Percentiles rank a stretch among this genome's conserved stretches.
Conservation (phyloP, 2,329 filamentous ascomycete genomes). For the Fusarium marasasianum region DNA sequence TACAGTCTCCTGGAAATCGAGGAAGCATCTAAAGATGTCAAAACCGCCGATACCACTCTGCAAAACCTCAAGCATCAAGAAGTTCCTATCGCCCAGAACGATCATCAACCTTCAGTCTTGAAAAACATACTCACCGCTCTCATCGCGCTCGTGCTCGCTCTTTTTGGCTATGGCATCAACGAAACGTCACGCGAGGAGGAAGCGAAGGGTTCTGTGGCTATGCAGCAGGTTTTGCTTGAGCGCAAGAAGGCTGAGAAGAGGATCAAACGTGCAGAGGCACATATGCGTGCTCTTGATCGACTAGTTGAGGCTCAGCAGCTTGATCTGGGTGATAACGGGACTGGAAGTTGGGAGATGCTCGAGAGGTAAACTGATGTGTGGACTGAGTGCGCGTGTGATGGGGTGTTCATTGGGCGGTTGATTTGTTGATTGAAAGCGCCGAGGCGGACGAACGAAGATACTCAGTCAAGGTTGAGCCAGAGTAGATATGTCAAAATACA, state of each 20-base stretch:
- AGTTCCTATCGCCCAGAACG: rapidly evolving
- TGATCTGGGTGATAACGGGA: background rate
- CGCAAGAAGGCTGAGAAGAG: background rate
- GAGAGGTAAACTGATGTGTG: background rate
- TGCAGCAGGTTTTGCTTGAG: background rate
- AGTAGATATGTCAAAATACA: too few relatives aligned
- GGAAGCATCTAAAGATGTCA: background rate
- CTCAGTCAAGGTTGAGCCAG: too few relatives aligned
- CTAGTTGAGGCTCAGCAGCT: background rate
- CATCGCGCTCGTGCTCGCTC: background rate
- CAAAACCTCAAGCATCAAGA: background rate
- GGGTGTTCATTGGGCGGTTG: background rate
- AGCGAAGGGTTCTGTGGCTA: background rate
- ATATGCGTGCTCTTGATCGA: background rate
- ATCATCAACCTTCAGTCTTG: background rate
- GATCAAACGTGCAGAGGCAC: background rate
- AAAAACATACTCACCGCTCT: background rate
- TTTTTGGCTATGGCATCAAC: background rate
- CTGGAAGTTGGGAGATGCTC: background rate
- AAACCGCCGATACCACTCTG: background rate
- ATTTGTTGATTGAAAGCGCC: too few relatives aligned
- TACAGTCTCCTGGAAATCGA: background rate
- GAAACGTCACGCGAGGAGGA: background rate
- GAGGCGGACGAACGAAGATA: background rate
- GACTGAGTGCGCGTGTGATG: background rate